These are phyloP conservation scores for Linum lewisii DNA, from an alignment of 345 rosid genomes.

Conservation along the genomic window DNA sequence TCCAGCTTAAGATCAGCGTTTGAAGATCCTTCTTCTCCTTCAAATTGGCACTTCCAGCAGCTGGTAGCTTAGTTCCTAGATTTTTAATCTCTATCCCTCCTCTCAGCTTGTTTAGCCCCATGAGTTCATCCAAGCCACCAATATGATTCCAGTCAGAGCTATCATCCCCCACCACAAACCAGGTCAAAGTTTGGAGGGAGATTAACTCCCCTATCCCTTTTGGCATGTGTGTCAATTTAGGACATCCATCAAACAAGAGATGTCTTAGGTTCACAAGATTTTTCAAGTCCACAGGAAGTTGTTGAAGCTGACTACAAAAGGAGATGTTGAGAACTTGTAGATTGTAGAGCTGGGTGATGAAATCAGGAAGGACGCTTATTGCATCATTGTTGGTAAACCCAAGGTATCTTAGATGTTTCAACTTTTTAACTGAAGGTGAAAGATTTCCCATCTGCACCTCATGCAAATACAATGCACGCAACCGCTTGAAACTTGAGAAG, in stretches of 20 bases:
- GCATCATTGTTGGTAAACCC: neutral
- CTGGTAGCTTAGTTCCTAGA: neutral
- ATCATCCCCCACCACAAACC: slow-evolving; percentile 1
- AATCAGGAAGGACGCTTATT: neutral
- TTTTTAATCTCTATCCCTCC: neutral
- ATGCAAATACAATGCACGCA: neutral
- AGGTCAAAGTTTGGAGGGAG: slow-evolving; percentile 2
- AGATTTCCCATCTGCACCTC: neutral
- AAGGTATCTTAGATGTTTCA: neutral
- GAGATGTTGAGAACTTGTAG: neutral
- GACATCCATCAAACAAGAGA: neutral
- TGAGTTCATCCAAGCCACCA: neutral
- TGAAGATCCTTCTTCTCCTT: neutral
- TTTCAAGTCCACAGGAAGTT: neutral
- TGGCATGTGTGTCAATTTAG: slow-evolving; percentile 5
- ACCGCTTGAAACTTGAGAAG: neutral
- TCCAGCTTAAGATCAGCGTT: neutral
- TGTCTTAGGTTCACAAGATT: neutral
- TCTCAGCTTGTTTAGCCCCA: slow-evolving; percentile 4
- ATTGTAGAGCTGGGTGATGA: neutral
- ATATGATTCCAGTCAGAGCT: neutral
- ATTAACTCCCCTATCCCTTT: slow-evolving; percentile 5
- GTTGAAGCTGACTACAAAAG: neutral
- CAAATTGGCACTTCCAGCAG: slow-evolving; percentile 4
- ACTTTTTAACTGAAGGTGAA: neutral